Base-by-base conservation (phyloP, 2,329 filamentous ascomycete genomes). In the Trichophyton mentagrophytes region DNA sequence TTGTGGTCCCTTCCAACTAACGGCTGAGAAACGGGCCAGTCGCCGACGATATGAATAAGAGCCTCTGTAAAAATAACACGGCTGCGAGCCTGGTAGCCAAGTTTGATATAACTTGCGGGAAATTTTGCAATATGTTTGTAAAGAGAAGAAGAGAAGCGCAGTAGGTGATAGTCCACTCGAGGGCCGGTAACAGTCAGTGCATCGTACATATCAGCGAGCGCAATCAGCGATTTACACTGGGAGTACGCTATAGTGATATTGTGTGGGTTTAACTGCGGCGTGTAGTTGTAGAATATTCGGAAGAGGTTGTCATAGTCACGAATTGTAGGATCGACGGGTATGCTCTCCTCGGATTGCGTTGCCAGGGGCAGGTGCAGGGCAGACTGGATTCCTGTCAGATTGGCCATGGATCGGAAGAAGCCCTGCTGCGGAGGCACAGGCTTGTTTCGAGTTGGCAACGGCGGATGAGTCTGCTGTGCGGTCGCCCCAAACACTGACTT, bases 61-160 rank as follows among this genome's bases (percentile, higher is more conserved):
- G 91, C 90, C 76, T 97, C 88, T 65, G 88, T 84, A 68, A 90
- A 91, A 58, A 91, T 90, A 66, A 91, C 85, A 65, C 88, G 87
- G 68, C 86, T 91, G 51, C 89, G 85, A 7, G 90, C 87, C 47
- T 96, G 80, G 68, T 90, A 96, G 42, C 90, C 91, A 1, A 97
- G 82, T 61, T 91, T 91, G 56, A 96, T 82, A 70, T 96, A 97
- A 62, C 86, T 90, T 56, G 93, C 89, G 11, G 92, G 91, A 70
- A 96, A 96, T 74, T 96, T 96, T 59, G 91, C 90, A 64, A 96
- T 95, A 74, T 96, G 92, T 73, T 93, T 95, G 87, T 91, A 96
- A 1, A 97, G 80, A 1, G 90, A 83, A 22, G 87, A 88, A 68
- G 93, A 90, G 72, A 96, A 97, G 67, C 93, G 89, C 15, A 97